A percentile compares a stretch with the other conserved stretches of the same genome.
Evolutionary conservation across 345 rosid species (phyloP).

Genomic region (Turnera subulata): DNA sequence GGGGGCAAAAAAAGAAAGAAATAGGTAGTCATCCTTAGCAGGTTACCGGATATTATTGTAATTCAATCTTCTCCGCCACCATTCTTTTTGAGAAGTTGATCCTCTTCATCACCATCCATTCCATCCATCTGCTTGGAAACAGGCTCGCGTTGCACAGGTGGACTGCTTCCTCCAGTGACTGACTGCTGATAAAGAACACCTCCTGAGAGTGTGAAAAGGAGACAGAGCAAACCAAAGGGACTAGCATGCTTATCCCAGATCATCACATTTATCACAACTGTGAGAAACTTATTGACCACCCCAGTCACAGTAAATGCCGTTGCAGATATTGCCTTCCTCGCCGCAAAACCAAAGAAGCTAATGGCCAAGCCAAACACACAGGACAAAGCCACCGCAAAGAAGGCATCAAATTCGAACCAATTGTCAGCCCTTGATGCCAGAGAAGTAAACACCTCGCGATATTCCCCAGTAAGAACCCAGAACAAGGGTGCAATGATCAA

Average conservation of each 20-base stretch:
- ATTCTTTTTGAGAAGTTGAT: conserved; percentile 10
- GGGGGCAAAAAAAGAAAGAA: conserved; percentile 15
- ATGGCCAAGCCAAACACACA: conserved; percentile 92
- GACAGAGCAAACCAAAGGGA: conserved; percentile 85
- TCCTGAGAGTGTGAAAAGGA: conserved; percentile 74
- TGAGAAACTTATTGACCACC: conserved; percentile 94
- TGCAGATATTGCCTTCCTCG: conserved; percentile 89
- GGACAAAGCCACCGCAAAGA: conserved; percentile 67
- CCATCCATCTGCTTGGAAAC: conserved; percentile 34
- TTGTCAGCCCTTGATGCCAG: conserved; percentile 44
- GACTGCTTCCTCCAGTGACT: conserved; percentile 43
- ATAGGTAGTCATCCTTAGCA: conserved; percentile 16
- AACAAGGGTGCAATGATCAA: conserved; percentile 90
- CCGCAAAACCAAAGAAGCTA: conserved; percentile 94
- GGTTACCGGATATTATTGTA: conserved; percentile 18
- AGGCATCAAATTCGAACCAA: conserved; percentile 57
- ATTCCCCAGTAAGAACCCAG: conserved; percentile 85
- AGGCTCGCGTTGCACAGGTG: conserved; percentile 34
- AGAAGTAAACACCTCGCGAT: conserved; percentile 57
- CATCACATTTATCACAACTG: conserved; percentile 84
- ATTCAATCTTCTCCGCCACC: conserved; percentile 37
- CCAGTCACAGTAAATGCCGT: conserved; percentile 98
- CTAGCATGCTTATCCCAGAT: conserved; percentile 98
- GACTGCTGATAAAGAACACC: conserved; percentile 97
- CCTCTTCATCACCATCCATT: conserved; percentile 31